Conservation (phyloP, 1,284 basidiomycete species). For the Kwoniella shivajii region DNA sequence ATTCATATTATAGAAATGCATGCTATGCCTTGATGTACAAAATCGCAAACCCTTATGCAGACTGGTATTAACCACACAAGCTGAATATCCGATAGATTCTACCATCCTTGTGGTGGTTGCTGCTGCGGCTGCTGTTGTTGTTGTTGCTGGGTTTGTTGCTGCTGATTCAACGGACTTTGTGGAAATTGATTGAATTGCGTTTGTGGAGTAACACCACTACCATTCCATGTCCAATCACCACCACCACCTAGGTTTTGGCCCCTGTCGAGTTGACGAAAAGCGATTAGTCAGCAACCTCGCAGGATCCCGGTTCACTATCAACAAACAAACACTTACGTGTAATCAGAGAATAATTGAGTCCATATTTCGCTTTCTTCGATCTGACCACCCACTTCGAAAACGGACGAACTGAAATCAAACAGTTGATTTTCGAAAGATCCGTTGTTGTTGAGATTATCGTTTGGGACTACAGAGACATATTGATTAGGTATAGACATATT, state of each 20-base stretch:
- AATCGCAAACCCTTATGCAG: no score
- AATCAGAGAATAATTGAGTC: slow-evolving; percentile 29
- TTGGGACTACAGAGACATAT: no score
- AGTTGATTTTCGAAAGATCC: slow-evolving; percentile 16
- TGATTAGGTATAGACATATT: no score
- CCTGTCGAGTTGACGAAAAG: background rate
- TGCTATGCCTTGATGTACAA: no score
- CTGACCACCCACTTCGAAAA: slow-evolving; percentile 4
- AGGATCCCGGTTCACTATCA: background rate
- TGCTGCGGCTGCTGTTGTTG: background rate
- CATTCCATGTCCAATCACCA: slow-evolving; percentile 10
- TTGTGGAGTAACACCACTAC: background rate
- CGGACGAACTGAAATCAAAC: slow-evolving; percentile 17
- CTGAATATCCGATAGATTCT: no score
- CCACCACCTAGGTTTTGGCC: background rate
- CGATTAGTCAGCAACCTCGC: background rate
- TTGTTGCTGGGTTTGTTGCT: background rate
- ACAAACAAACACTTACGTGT: slow-evolving; percentile 20
- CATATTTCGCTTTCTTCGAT: slow-evolving; percentile 24
- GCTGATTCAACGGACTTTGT: background rate
- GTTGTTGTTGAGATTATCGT: no score
- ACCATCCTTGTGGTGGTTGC: background rate
- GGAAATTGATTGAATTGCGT: background rate
- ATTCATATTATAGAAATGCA: no score
- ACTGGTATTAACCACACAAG: no score